phyloP scores from a whole-genome alignment of 306 rosid genomes.

The Prunus salicina region DNA sequence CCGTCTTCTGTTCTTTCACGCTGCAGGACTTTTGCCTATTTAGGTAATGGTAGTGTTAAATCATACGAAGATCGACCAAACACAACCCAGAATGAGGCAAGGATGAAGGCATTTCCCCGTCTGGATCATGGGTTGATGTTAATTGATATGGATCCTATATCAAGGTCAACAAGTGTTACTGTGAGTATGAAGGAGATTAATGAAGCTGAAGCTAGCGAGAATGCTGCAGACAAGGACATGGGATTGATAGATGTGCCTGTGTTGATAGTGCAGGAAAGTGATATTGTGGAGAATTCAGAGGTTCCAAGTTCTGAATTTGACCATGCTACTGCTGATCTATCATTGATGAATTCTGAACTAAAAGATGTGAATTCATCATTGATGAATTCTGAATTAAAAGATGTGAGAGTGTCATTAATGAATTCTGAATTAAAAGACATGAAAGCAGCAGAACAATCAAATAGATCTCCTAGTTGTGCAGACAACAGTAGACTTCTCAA shows the following conservation, averaged over 20 bases:
- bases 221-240: slow-evolving; percentile 29
- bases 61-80: slow-evolving; percentile 30
- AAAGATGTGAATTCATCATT: slow-evolving; percentile 22
- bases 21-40: slow-evolving; percentile 36
- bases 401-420: slow-evolving; percentile 15
- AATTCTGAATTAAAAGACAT: slow-evolving; percentile 22
- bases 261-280: slow-evolving; percentile 24
- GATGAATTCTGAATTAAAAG: slow-evolving; percentile 18
- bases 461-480: slow-evolving; percentile 31
- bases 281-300: slow-evolving; percentile 16
- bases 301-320: slow-evolving; percentile 20
- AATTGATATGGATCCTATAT: slow-evolving; percentile 27
- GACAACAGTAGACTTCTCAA: slow-evolving; percentile 41
- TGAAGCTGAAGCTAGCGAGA: slow-evolving; percentile 24
- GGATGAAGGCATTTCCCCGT: slow-evolving; percentile 32
- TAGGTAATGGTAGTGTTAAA: slow-evolving; percentile 24
- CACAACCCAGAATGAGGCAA: slow-evolving; percentile 22
- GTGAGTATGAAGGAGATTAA: slow-evolving; percentile 23
- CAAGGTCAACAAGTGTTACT: slow-evolving; percentile 32
- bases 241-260: slow-evolving; percentile 19
- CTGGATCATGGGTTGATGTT: slow-evolving; percentile 38
- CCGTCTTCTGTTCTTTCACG: slow-evolving; percentile 44
- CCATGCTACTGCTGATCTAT: slow-evolving; percentile 25
- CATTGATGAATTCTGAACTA: slow-evolving; percentile 16
- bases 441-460: slow-evolving; percentile 31